phyloP scores from a whole-genome alignment of 192 early-diverging fungal genomes.

The Irineochytrium annulatum region DNA sequence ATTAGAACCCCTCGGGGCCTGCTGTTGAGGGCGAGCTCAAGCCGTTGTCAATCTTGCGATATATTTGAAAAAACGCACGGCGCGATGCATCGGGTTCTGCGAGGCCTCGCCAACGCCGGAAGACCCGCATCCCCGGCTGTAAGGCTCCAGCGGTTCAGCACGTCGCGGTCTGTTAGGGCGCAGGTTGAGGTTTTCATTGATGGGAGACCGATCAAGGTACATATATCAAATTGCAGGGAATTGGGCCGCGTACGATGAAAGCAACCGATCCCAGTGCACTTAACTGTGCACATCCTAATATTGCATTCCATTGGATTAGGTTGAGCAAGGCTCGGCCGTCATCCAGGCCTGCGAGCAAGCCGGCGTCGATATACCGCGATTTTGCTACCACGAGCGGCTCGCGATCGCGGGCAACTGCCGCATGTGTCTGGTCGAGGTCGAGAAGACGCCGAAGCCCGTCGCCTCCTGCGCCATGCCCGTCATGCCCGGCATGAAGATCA shows the following conservation, averaged over 20 bases:
- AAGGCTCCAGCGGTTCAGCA: conserved; percentile 5
- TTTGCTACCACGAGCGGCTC: conserved; percentile 85
- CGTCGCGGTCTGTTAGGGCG: conserved; percentile 5
- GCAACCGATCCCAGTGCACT: too few relatives aligned
- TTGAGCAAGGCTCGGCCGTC: conserved; percentile 85
- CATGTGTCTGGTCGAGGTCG: conserved; percentile 98
- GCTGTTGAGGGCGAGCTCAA: too few relatives aligned
- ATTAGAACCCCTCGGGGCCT: too few relatives aligned
- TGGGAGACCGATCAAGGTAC: conserved; percentile 83
- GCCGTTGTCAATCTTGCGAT: too few relatives aligned
- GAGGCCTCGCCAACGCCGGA: too few relatives aligned
- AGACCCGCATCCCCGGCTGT: too few relatives aligned
- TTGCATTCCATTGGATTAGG: too few relatives aligned
- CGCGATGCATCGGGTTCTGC: too few relatives aligned
- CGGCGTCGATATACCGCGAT: conserved; percentile 82
- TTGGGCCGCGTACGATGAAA: too few relatives aligned
- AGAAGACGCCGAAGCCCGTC: conserved; percentile 91
- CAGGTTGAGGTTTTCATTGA: conserved; percentile 70
- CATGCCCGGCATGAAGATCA: conserved; percentile 94
- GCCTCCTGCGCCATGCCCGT: conserved; percentile 98
- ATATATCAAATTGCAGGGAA: too few relatives aligned
- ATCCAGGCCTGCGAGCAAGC: conserved; percentile 98
- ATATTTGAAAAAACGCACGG: too few relatives aligned
- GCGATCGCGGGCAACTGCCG: conserved; percentile 98
- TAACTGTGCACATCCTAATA: too few relatives aligned